Evolutionary conservation across 2,329 filamentous ascomycete species (phyloP).

Genomic region (Pyrenochaeta sp.): DNA sequence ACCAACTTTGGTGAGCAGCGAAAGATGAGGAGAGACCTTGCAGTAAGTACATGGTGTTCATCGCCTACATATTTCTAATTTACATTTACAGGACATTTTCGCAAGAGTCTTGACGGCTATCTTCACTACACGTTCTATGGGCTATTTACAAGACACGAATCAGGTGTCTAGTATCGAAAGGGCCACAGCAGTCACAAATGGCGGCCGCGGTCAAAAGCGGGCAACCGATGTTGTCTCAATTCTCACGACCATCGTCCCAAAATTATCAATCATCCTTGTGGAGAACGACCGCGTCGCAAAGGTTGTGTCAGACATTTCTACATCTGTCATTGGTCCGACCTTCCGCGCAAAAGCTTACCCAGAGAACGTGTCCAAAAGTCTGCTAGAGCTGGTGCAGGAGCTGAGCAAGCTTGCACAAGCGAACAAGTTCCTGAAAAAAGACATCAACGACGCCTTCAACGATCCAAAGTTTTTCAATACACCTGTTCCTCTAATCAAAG

Average conservation of each 20-base stretch:
- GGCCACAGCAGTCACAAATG: constrained; percentile 31
- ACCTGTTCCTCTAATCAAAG: constrained; percentile 69
- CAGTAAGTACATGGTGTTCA: constrained; percentile 65
- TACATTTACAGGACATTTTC: constrained; percentile 76
- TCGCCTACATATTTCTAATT: neutral
- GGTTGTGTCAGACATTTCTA: constrained; percentile 81
- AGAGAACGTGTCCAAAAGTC: constrained; percentile 77
- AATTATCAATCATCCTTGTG: constrained; percentile 81
- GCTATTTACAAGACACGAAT: constrained; percentile 69
- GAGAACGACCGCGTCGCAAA: constrained; percentile 84
- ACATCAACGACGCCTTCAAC: constrained; percentile 90
- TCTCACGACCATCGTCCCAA: constrained; percentile 79
- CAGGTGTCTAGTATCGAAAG: constrained; percentile 43
- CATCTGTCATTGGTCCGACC: constrained; percentile 81
- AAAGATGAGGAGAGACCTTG: constrained; percentile 88
- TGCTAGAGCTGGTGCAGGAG: constrained; percentile 77
- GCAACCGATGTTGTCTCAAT: constrained; percentile 76
- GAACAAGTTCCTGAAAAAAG: constrained; percentile 92
- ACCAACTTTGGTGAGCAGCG: constrained; percentile 96
- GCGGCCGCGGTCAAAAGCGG: constrained; percentile 53
- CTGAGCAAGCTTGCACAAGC: constrained; percentile 80
- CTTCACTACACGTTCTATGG: constrained; percentile 86
- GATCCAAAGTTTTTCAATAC: constrained; percentile 86
- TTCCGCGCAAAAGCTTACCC: constrained; percentile 88
- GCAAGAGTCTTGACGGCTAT: constrained; percentile 88